phyloP scores from a whole-genome alignment of 805 yeast species.

The Yamadazyma scolyti region DNA sequence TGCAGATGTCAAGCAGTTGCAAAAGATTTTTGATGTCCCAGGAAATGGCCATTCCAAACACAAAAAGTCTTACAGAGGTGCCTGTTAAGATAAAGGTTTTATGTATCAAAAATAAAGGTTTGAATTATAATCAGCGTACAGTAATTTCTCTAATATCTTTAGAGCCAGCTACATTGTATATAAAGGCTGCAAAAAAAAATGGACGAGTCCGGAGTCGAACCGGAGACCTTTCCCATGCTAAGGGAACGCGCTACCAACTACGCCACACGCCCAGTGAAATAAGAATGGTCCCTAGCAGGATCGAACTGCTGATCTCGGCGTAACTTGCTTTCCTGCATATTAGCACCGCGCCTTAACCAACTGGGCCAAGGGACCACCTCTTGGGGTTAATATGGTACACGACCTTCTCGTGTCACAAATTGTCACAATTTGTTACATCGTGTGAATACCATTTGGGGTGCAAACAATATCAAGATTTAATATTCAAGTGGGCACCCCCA shows the following conservation, averaged over 20 bases:
- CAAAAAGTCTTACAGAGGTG: conserved; percentile 32
- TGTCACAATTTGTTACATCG: too few relatives aligned
- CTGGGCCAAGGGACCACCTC: conserved; percentile 49
- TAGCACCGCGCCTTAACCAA: conserved; percentile 54
- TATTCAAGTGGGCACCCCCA: too few relatives aligned
- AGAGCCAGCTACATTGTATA: neutral
- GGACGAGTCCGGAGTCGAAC: conserved; percentile 44
- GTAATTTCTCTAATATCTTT: too few relatives aligned
- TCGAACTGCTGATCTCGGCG: conserved; percentile 80
- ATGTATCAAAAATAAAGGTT: too few relatives aligned
- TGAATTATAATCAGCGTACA: too few relatives aligned
- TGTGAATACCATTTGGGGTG: too few relatives aligned
- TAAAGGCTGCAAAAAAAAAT: conserved; percentile 18
- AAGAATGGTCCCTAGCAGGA: conserved; percentile 83
- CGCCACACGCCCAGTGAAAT: conserved; percentile 46
- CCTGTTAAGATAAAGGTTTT: conserved; percentile 32
- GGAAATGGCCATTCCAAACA: conserved; percentile 19
- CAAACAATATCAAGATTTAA: too few relatives aligned
- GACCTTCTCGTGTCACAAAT: too few relatives aligned
- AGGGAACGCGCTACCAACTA: conserved; percentile 49
- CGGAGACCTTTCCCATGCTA: conserved; percentile 49
- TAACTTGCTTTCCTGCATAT: too few relatives aligned
- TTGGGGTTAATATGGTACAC: too few relatives aligned
- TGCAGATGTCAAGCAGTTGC: conserved; percentile 28
- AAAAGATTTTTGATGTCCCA: conserved; percentile 18